Evolutionary conservation across 257 asterid genomes (phyloP), one percentile per base, ranked within the genome.

Genomic region (Solanum neorickii): DNA sequence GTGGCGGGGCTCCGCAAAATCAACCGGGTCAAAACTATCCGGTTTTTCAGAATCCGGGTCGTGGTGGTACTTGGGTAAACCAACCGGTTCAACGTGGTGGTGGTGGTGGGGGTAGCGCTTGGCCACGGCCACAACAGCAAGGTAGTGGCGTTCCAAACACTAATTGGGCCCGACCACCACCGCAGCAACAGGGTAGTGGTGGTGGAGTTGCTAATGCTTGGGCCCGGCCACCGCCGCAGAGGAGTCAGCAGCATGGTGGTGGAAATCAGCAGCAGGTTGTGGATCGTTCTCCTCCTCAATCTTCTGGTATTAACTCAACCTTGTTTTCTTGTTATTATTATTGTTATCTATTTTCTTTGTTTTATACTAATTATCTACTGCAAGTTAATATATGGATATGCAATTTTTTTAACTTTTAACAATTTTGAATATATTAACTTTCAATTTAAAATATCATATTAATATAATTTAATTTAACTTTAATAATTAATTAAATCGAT

Each of bases 281-380:
- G 83, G 89, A 84, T 29, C 90, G 86, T 62, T 87, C 90, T 25
- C 6, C 90, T 35, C 46, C 93, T 84, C 92, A 85, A 87, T n/a
- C 87, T 39, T 35, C 92, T 21, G 94, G 94, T 92, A 90, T 78
- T 65, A 42, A 21, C 37, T 39, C 21, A 11, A 15, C 44, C 44
- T 7, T 23, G 4, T n/a, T 72, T 35, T 11, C 20, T 84, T 49
- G 5, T 6, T 12, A 21, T 41, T 12, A 42, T 25, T 16, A 16
- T 35, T 70, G n/a, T 39, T 4, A 15, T 69, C 39, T 29, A 7
- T 8, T 31, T 69, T 68, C 29, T 68, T 68, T 12, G 16, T 68
- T 6, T 31, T n/a, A 70, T 70, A 70, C 77, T 70, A 70, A 7
- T 29, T 33, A 16, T 35, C 18, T 35, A 20, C 76, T 7, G 7